Evolutionary conservation across 148 eudicot species (phyloP).

Genomic region (Vaccinium corymbosum): DNA sequence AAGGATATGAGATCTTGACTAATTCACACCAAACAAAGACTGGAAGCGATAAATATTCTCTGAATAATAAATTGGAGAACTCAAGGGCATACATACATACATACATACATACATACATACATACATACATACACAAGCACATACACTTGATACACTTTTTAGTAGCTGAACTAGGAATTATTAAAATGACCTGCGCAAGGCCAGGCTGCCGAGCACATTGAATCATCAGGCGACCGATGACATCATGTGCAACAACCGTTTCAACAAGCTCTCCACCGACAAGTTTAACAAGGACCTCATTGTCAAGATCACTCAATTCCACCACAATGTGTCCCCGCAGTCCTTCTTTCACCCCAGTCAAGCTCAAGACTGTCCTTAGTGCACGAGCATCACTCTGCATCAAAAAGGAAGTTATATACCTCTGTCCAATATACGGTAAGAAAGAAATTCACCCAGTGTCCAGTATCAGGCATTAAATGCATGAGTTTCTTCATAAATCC

Average conservation of each 20-base stretch:
- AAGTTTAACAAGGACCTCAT: constrained; percentile 61
- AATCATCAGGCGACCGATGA: constrained; percentile 59
- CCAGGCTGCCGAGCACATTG: constrained; percentile 68
- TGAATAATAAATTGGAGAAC: not conserved
- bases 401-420: not conserved
- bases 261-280: constrained; percentile 65
- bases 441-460: not conserved
- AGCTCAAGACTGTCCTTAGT: constrained; percentile 55
- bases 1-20: constrained; percentile 14
- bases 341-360: constrained; percentile 57
- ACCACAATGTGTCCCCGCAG: constrained; percentile 55
- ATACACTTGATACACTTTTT: not conserved
- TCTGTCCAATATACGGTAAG: not conserved
- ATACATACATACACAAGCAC: not conserved
- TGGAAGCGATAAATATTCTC: not conserved
- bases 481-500: not conserved
- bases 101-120: not conserved
- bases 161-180: not conserved
- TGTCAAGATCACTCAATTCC: constrained; percentile 57
- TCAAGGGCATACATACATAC: not conserved
- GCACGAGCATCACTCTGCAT: constrained; percentile 66
- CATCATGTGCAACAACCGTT: constrained; percentile 69
- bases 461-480: not conserved
- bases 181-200: constrained; percentile 49
- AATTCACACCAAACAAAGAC: not conserved